phyloP scores from a whole-genome alignment of 2,329 filamentous ascomycete species.

The Alternaria incomplexa region DNA sequence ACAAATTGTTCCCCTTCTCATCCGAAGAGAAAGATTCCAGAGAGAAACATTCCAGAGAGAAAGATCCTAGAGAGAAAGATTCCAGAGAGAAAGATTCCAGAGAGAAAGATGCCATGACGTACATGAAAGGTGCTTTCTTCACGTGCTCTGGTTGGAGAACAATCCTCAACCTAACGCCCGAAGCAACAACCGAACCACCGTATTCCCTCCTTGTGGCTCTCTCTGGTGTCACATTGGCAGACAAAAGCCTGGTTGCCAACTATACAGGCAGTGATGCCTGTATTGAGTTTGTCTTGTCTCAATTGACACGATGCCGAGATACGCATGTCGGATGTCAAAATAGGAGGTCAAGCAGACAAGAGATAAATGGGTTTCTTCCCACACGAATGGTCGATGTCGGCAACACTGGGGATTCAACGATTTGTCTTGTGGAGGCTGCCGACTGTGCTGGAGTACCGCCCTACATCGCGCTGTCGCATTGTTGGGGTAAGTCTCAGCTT shows the following conservation, averaged over 20 bases:
- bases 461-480: not conserved
- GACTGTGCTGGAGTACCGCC: not conserved
- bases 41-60: too few relatives aligned
- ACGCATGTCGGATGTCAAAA: too few relatives aligned
- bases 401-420: fast-evolving
- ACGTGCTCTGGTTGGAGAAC: too few relatives aligned
- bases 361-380: not conserved
- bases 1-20: too few relatives aligned
- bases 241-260: not conserved
- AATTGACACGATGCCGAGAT: not conserved
- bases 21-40: too few relatives aligned
- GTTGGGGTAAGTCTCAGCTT: not conserved
- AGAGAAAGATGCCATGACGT: too few relatives aligned
- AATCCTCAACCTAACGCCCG: too few relatives aligned
- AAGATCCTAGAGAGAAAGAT: too few relatives aligned
- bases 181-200: too few relatives aligned
- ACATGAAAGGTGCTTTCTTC: too few relatives aligned
- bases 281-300: not conserved
- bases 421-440: not conserved
- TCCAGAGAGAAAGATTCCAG: too few relatives aligned
- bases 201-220: too few relatives aligned
- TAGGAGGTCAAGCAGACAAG: not conserved
- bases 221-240: not conserved
- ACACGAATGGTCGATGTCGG: not conserved
- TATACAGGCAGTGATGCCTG: not conserved